Percentiles rank a stretch among this genome's conserved stretches.
Conservation (phyloP, 2,329 filamentous ascomycete genomes). For the Leptographium galeiforme region DNA sequence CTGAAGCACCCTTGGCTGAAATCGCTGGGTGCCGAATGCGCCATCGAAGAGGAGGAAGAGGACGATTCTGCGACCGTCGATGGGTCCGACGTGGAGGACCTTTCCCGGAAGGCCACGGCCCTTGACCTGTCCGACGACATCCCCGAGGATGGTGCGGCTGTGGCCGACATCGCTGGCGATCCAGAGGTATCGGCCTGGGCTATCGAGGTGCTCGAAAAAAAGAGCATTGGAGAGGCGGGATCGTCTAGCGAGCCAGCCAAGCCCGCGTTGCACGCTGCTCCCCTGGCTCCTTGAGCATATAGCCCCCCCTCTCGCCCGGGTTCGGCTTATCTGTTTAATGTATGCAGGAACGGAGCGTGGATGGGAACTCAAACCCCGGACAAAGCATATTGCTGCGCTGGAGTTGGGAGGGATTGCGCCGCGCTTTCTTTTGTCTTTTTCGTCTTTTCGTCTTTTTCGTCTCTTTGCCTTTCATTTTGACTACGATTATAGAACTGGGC, state of each 20-base stretch:
- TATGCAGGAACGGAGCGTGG: no score
- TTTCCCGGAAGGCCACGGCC: slow-evolving; percentile 19
- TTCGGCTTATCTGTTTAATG: no score
- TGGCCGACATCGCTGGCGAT: slow-evolving; percentile 44
- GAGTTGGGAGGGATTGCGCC: neutral
- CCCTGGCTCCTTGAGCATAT: slow-evolving; percentile 44
- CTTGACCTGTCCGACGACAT: slow-evolving; percentile 25
- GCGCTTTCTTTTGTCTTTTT: neutral
- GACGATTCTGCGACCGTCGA: slow-evolving; percentile 11
- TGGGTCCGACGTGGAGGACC: slow-evolving; percentile 18
- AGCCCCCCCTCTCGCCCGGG: no score
- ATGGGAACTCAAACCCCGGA: neutral
- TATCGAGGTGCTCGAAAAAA: slow-evolving; percentile 51
- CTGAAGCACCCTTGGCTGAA: slow-evolving; percentile 79
- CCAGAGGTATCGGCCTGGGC: slow-evolving; percentile 83
- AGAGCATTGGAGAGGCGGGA: slow-evolving; percentile 38
- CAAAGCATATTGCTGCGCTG: neutral
- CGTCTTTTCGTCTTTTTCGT: slow-evolving; percentile 3
- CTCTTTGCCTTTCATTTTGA: slow-evolving; percentile 2
- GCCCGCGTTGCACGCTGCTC: slow-evolving; percentile 78
- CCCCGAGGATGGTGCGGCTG: slow-evolving; percentile 16
- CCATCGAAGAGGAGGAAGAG: slow-evolving; percentile 21
- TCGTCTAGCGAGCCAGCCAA: slow-evolving; percentile 36
- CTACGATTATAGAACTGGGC: neutral
- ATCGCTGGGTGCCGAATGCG: slow-evolving; percentile 17